Evolutionary conservation across 148 eudicot genomes (phyloP).

Genomic region (Heliosperma pusillum): DNA sequence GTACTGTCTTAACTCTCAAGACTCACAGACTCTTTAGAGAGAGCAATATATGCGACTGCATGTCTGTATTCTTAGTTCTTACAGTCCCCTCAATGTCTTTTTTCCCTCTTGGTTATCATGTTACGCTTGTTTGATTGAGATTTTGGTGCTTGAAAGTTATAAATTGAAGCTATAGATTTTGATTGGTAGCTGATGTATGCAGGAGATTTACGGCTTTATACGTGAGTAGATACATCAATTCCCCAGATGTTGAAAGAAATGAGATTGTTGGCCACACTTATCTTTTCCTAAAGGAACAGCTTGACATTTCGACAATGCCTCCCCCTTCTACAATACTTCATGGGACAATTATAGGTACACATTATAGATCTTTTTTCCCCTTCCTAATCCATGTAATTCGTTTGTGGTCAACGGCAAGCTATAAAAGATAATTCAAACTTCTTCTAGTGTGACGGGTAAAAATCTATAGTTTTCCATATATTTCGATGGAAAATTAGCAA

Average conservation of each 20-base stretch:
- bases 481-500: background rate
- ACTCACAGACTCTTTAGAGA: too few species aligned
- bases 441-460: too few species aligned
- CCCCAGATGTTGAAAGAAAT: constrained; percentile 40
- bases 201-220: constrained; percentile 74
- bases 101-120: background rate
- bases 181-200: constrained; percentile 21
- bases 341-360: constrained; percentile 63
- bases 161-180: background rate
- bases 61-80: too few species aligned
- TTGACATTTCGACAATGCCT: constrained; percentile 57
- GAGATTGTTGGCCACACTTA: constrained; percentile 70
- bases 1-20: too few species aligned
- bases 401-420: background rate
- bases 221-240: constrained; percentile 45
- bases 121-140: background rate
- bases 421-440: background rate
- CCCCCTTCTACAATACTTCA: constrained; percentile 67
- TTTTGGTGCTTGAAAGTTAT: background rate
- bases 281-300: constrained; percentile 72
- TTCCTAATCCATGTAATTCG: background rate
- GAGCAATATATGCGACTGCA: too few species aligned
- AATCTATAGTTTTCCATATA: background rate
- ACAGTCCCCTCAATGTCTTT: background rate
- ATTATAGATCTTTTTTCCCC: constrained; percentile 1